Evolutionary conservation across 306 rosid genomes (phyloP).

Genomic region (Quercus robur): DNA sequence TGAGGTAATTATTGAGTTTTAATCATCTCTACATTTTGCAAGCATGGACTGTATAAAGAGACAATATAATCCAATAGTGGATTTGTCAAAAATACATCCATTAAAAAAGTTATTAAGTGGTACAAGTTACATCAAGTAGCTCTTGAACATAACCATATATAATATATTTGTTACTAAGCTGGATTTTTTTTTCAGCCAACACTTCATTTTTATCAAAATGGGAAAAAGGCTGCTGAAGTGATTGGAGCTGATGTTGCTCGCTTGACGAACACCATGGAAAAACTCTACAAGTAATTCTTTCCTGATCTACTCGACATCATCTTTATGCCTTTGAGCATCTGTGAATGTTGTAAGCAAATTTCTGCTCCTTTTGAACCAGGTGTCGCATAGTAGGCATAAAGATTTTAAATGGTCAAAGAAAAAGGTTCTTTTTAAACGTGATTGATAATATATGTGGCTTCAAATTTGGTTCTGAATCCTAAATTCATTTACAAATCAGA

Average conservation of each 20-base stretch:
- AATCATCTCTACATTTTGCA: background rate
- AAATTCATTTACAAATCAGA: background rate
- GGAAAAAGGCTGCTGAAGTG: conserved; percentile 66
- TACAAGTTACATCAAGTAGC: background rate
- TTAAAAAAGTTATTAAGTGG: background rate
- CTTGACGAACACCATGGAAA: conserved; percentile 49
- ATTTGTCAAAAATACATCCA: background rate
- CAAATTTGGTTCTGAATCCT: background rate
- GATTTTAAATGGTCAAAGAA: background rate
- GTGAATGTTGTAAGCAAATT: background rate
- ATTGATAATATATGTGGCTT: background rate
- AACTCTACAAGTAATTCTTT: conserved; percentile 65
- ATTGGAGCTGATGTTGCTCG: conserved; percentile 60
- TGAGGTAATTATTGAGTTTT: no score
- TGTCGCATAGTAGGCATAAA: background rate
- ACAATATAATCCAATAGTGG: background rate
- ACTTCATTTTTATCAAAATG: conserved; percentile 67
- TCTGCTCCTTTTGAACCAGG: background rate
- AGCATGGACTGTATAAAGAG: background rate
- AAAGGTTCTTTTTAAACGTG: background rate
- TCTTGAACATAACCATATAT: background rate
- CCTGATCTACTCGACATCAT: background rate
- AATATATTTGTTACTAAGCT: conserved; percentile 5
- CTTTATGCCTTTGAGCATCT: background rate
- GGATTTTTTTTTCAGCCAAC: conserved; percentile 64